A percentile compares a stretch with the other conserved stretches of the same genome.
Conservation (phyloP, 768 basidiomycete species). For the Collybia nuda region DNA sequence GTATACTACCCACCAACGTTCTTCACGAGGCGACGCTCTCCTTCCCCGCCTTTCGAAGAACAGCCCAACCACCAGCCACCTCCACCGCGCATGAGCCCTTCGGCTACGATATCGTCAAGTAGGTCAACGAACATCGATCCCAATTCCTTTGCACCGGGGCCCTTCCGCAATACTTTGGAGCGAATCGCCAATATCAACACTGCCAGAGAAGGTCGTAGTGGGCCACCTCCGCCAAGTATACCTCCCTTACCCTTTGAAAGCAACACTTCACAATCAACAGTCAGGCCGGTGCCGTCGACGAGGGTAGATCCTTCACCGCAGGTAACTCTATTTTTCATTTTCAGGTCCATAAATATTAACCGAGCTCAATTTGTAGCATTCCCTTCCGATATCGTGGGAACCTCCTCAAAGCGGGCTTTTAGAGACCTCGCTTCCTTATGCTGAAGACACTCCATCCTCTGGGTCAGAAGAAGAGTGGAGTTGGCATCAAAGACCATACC, state of each 20-base stretch:
- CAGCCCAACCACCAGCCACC: background rate
- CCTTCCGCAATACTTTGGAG: constrained; percentile 48
- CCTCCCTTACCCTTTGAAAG: constrained; percentile 39
- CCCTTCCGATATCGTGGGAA: too few species aligned
- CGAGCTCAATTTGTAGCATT: too few species aligned
- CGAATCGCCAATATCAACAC: constrained; percentile 17
- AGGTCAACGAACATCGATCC: constrained; percentile 26
- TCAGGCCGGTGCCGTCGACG: background rate
- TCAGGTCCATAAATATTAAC: too few species aligned
- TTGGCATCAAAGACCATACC: too few species aligned
- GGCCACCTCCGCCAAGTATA: constrained; percentile 21
- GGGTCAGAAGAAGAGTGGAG: too few species aligned
- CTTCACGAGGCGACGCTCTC: constrained; percentile 3
- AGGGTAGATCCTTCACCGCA: too few species aligned
- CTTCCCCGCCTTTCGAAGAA: constrained; percentile 4
- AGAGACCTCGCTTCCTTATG: too few species aligned
- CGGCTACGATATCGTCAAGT: constrained; percentile 3
- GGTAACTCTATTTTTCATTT: too few species aligned
- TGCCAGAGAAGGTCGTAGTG: constrained; percentile 12
- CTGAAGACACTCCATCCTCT: too few species aligned
- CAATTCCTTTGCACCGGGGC: constrained; percentile 40
- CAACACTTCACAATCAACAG: constrained; percentile 8
- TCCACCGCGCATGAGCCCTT: constrained; percentile 5
- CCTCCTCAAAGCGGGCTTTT: too few species aligned
- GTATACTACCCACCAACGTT: too few species aligned